A percentile compares a stretch with the other conserved stretches of the same genome.
phyloP scores from a whole-genome alignment of 148 eudicot species.

The Dysphania ambrosioides region DNA sequence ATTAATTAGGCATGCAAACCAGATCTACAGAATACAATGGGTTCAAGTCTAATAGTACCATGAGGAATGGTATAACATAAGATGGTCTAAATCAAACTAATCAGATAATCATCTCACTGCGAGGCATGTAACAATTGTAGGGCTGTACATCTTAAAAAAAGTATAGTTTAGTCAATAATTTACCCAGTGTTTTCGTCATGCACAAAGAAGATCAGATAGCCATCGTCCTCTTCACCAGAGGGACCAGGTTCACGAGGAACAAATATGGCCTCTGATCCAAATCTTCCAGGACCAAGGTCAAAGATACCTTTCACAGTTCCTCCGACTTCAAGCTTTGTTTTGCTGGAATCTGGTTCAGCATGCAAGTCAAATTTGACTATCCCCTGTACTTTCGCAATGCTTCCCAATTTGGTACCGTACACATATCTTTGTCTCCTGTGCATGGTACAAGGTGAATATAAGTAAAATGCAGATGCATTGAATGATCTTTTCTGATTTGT shows the following conservation, averaged over 20 bases:
- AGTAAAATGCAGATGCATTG: neutral
- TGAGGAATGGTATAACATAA: neutral
- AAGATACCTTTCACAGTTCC: conserved; percentile 77
- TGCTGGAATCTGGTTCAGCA: conserved; percentile 66
- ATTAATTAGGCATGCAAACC: neutral
- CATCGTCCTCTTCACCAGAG: conserved; percentile 83
- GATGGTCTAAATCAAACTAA: neutral
- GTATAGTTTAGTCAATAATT: neutral
- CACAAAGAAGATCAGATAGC: conserved; percentile 84
- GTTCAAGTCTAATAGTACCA: neutral
- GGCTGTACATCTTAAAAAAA: neutral
- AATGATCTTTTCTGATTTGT: too few species aligned
- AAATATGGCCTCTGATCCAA: conserved; percentile 90
- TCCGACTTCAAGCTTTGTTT: conserved; percentile 74
- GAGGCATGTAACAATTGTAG: conserved; percentile 8
- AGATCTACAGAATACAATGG: neutral
- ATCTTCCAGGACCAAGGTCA: conserved; percentile 80
- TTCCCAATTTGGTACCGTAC: conserved; percentile 66
- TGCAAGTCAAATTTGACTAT: conserved; percentile 89
- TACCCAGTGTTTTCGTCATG: conserved; percentile 91
- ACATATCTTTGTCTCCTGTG: conserved; percentile 83
- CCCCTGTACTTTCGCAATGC: conserved; percentile 73
- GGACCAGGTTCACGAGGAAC: conserved; percentile 71
- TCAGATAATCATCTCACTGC: neutral
- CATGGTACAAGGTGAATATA: conserved; percentile 2